Conservation (phyloP, 257 asterid genomes). For the Cordia subcordata region DNA sequence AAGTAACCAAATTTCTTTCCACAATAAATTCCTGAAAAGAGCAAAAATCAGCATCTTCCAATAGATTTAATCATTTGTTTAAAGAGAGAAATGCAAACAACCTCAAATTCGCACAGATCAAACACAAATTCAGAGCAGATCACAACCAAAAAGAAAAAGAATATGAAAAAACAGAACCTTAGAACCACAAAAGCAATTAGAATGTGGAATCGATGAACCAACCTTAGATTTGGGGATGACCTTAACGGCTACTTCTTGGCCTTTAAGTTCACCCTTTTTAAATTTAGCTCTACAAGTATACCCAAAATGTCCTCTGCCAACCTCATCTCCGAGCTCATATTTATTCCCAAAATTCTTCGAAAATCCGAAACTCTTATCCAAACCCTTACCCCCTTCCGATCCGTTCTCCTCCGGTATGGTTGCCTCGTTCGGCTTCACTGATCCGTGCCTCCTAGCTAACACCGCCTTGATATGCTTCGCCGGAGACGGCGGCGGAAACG, state of each 20-base stretch:
- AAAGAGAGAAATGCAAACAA: too few relatives aligned
- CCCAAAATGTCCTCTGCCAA: slow-evolving; percentile 97
- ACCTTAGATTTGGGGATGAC: slow-evolving; percentile 94
- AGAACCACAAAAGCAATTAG: not conserved
- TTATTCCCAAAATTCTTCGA: slow-evolving; percentile 67
- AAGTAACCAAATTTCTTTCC: too few relatives aligned
- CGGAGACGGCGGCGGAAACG: slow-evolving; percentile 96
- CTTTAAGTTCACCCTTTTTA: slow-evolving; percentile 82
- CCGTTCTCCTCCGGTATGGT: slow-evolving; percentile 65
- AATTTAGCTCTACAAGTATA: slow-evolving; percentile 82
- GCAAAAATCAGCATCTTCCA: too few relatives aligned
- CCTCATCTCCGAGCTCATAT: slow-evolving; percentile 90
- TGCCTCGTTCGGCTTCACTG: slow-evolving; percentile 73
- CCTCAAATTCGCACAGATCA: too few relatives aligned
- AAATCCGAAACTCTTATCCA: slow-evolving; percentile 84
- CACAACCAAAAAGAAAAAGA: not conserved
- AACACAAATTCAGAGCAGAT: not conserved
- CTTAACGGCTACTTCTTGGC: slow-evolving; percentile 86
- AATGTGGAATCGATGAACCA: not conserved
- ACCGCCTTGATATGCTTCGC: slow-evolving; percentile 89
- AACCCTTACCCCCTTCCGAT: slow-evolving; percentile 37
- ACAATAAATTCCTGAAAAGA: too few relatives aligned
- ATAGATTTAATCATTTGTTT: too few relatives aligned
- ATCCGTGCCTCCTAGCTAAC: slow-evolving; percentile 80
- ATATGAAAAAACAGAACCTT: too few relatives aligned